Conservation (phyloP, 2,329 filamentous ascomycete species). For the Talaromyces sp. region DNA sequence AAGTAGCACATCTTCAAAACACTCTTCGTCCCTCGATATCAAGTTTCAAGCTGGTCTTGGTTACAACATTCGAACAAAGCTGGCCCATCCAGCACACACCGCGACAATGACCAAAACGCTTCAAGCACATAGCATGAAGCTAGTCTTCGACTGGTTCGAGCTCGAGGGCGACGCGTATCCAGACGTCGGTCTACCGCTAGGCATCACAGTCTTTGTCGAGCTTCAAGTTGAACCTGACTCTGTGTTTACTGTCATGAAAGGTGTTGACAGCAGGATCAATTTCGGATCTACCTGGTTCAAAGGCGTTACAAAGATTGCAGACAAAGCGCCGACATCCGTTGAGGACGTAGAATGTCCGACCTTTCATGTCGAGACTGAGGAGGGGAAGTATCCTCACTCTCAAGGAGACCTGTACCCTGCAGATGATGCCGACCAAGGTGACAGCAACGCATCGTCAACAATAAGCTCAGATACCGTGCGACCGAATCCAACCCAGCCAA, state of each 20-base stretch:
- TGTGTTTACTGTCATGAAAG: not conserved
- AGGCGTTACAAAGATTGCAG: not conserved
- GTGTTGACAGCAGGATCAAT: not conserved
- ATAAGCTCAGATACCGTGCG: not conserved
- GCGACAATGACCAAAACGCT: not conserved
- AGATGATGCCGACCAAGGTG: not conserved
- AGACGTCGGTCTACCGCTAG: not conserved
- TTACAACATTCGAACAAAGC: not conserved
- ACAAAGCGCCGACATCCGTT: not conserved
- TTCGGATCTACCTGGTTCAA: not conserved
- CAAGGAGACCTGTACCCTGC: not conserved
- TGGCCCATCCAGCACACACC: not conserved
- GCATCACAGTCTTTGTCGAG: not conserved
- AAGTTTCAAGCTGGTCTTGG: not conserved
- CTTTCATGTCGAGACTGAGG: not conserved
- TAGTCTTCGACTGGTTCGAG: not conserved
- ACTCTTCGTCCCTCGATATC: not conserved
- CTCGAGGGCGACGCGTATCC: not conserved
- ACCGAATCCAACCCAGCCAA: not conserved
- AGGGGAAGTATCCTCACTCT: not conserved
- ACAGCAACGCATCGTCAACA: not conserved
- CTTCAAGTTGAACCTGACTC: not conserved
- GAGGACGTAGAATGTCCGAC: not conserved
- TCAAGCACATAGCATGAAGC: not conserved
- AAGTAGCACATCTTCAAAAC: not conserved